These are phyloP conservation scores for Globisporangium cystogenes DNA, from an alignment of 352 stramenopile genomes.

Conservation along the genomic window DNA sequence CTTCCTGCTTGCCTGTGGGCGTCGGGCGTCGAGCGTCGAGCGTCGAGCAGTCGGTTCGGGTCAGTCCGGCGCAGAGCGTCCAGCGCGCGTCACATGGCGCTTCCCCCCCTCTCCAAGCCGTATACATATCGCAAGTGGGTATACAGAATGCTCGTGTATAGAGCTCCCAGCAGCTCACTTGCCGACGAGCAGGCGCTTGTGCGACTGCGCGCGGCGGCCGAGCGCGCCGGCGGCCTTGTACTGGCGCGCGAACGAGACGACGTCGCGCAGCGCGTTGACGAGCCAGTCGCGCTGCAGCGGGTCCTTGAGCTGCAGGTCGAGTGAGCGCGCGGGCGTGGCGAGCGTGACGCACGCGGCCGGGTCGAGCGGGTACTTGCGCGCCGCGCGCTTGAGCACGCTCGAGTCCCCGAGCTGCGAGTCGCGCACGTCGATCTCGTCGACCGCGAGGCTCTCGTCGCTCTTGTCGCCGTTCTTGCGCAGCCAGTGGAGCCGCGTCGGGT, in stretches of 20 bases:
- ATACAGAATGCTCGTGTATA: no score
- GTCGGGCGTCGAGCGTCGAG: no score
- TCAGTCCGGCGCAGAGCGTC: no score
- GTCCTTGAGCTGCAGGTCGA: conserved; percentile 65
- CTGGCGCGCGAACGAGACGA: conserved; percentile 59
- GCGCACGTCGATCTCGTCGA: conserved; percentile 48
- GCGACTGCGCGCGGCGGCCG: conserved; percentile 7
- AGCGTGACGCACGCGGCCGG: conserved; percentile 47
- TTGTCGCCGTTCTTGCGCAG: conserved; percentile 72
- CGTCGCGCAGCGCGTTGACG: conserved; percentile 52
- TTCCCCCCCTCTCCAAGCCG: no score
- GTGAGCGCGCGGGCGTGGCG: conserved; percentile 34
- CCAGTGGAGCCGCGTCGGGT: conserved; percentile 67
- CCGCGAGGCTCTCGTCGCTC: conserved; percentile 47
- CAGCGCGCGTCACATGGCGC: not conserved
- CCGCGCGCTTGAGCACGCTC: conserved; percentile 42
- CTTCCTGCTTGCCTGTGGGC: no score
- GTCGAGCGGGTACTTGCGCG: conserved; percentile 35
- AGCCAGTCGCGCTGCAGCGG: conserved; percentile 73
- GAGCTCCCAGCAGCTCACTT: no score
- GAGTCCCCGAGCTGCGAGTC: conserved; percentile 20
- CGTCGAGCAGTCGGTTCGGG: no score
- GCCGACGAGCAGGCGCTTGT: not conserved
- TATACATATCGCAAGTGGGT: no score
- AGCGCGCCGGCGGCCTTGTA: conserved; percentile 40